Evolutionary conservation across 78 protist genomes (phyloP).

Genomic region (Capsaspora owczarzaki): DNA sequence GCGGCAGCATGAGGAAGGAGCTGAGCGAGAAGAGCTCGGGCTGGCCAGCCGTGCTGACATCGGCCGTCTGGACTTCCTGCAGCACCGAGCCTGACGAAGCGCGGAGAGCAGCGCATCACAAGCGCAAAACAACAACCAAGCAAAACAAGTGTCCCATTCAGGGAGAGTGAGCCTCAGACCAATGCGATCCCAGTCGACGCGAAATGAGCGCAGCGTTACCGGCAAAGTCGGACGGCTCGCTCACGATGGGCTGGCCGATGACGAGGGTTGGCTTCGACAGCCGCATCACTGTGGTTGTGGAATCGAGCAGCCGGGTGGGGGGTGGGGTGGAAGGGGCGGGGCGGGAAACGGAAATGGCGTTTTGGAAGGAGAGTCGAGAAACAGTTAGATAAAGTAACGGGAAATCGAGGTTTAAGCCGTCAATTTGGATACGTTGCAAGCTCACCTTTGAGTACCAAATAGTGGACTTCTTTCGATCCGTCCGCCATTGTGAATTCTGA

Average conservation of each 20-base stretch:
- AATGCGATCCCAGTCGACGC: background rate
- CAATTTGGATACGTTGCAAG: no score
- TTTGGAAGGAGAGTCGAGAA: no score
- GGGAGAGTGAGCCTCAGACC: background rate
- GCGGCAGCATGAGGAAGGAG: background rate
- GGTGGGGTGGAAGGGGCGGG: no score
- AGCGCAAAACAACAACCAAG: background rate
- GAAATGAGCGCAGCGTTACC: background rate
- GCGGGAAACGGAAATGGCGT: no score
- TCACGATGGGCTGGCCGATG: background rate
- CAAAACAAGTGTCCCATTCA: background rate
- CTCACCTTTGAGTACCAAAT: no score
- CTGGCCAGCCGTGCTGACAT: background rate
- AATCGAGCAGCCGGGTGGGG: no score
- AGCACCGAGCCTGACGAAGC: background rate
- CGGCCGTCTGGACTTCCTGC: background rate
- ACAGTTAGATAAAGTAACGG: no score
- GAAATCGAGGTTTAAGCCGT: no score
- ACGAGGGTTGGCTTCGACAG: background rate
- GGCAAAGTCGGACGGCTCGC: background rate
- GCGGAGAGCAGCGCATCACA: background rate
- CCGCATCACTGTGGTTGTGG: conserved; percentile 7
- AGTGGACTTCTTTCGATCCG: no score
- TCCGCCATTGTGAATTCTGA: no score
- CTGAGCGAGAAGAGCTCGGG: background rate